Conservation (phyloP, 176 grass and related monocot species). For the Ensete ventricosum region DNA sequence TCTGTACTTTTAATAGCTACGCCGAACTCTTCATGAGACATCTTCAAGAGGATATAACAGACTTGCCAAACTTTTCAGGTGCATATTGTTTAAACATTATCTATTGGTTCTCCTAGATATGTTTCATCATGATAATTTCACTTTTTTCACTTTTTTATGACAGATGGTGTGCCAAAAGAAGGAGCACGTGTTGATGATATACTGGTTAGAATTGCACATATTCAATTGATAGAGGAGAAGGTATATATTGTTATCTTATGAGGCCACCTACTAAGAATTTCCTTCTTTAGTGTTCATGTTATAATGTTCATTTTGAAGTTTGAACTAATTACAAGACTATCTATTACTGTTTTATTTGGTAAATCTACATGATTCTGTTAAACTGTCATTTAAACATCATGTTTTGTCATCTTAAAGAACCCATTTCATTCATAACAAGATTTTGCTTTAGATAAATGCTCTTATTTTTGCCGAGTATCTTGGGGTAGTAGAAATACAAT, state of each 20-base stretch:
- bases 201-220: slow-evolving; percentile 73
- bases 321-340: no score
- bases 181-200: slow-evolving; percentile 60
- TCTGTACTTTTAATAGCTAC: slow-evolving; percentile 50
- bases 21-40: slow-evolving; percentile 77
- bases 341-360: not conserved
- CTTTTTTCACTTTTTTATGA: slow-evolving; percentile 24
- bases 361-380: slow-evolving; percentile 9
- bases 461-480: no score
- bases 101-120: slow-evolving; percentile 1
- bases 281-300: not conserved
- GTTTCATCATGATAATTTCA: slow-evolving; percentile 24
- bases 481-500: no score
- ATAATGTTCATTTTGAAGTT: no score
- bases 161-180: slow-evolving; percentile 98
- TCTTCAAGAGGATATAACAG: slow-evolving; percentile 63
- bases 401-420: no score
- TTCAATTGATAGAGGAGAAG: slow-evolving; percentile 89
- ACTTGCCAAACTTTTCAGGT: slow-evolving; percentile 66
- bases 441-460: no score
- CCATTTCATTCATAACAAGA: no score
- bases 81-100: slow-evolving; percentile 20
- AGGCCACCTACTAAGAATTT: not conserved
- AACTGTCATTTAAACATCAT: no score
- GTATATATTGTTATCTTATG: slow-evolving; percentile 28